Evolutionary conservation across 306 rosid species (phyloP).

Genomic region (Myrica gale): DNA sequence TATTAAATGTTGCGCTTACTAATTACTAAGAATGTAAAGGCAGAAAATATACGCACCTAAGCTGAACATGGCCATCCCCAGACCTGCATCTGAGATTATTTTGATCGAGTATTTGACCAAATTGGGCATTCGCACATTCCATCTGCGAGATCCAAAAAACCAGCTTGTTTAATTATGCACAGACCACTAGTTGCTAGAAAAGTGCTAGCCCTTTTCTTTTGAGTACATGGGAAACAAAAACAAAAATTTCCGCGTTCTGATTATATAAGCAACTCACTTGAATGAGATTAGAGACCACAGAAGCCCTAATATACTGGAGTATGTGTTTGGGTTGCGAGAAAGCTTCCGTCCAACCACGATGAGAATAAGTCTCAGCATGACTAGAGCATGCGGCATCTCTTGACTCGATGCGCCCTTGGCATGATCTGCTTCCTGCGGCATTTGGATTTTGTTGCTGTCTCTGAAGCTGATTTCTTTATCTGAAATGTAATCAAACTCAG

Average conservation of each 20-base stretch:
- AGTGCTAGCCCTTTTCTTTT: background rate
- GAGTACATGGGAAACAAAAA: background rate
- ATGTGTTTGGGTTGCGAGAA: slow-evolving; percentile 49
- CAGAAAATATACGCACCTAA: slow-evolving; percentile 22
- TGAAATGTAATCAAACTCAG: background rate
- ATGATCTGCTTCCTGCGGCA: slow-evolving; percentile 23
- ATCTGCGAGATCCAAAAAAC: slow-evolving; percentile 17
- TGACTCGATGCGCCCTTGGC: slow-evolving; percentile 13
- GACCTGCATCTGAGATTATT: slow-evolving; percentile 45
- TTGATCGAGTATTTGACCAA: slow-evolving; percentile 42
- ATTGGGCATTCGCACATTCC: slow-evolving; percentile 50
- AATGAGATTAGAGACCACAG: slow-evolving; percentile 45
- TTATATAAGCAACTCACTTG: slow-evolving; percentile 24
- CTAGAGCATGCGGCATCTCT: slow-evolving; percentile 36
- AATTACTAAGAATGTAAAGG: background rate
- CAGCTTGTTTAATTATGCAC: background rate
- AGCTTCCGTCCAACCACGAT: slow-evolving; percentile 41
- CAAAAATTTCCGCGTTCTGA: background rate
- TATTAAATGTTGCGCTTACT: no score
- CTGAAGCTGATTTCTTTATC: slow-evolving; percentile 48
- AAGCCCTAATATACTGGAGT: slow-evolving; percentile 41
- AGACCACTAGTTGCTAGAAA: no score
- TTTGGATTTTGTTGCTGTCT: slow-evolving; percentile 30
- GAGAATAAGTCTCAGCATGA: slow-evolving; percentile 44
- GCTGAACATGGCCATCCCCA: slow-evolving; percentile 54